Percentiles rank a stretch among this genome's conserved stretches.
Conservation (phyloP, 148 eudicot genomes). For the Polygonum aviculare region DNA sequence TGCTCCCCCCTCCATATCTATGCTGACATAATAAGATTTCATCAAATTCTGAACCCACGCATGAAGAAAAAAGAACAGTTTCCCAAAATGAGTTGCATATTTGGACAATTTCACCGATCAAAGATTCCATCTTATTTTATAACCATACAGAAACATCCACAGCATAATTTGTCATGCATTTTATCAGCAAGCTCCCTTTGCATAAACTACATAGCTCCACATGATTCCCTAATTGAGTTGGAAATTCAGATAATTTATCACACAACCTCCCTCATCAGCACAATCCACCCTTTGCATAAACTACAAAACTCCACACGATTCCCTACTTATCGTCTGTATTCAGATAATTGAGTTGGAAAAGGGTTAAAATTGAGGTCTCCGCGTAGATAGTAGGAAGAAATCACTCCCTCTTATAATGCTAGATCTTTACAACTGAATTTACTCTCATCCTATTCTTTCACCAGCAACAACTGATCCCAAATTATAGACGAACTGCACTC, state of each 20-base stretch:
- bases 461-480: background rate
- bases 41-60: background rate
- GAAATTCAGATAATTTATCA: background rate
- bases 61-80: background rate
- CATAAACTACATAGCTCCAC: background rate
- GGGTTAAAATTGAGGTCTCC: background rate
- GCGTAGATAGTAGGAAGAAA: background rate
- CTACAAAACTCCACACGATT: background rate
- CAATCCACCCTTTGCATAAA: background rate
- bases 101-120: background rate
- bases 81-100: background rate
- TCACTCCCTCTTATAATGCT: background rate
- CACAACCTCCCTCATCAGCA: background rate
- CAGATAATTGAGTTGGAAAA: background rate
- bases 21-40: background rate
- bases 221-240: background rate
- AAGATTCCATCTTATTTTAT: background rate
- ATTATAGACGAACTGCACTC: background rate
- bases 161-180: background rate
- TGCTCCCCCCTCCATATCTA: background rate
- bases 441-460: background rate
- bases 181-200: background rate
- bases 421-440: background rate
- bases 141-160: background rate
- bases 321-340: background rate